phyloP scores from a whole-genome alignment of 345 rosid genomes.

The Eucalyptus fibrosa region DNA sequence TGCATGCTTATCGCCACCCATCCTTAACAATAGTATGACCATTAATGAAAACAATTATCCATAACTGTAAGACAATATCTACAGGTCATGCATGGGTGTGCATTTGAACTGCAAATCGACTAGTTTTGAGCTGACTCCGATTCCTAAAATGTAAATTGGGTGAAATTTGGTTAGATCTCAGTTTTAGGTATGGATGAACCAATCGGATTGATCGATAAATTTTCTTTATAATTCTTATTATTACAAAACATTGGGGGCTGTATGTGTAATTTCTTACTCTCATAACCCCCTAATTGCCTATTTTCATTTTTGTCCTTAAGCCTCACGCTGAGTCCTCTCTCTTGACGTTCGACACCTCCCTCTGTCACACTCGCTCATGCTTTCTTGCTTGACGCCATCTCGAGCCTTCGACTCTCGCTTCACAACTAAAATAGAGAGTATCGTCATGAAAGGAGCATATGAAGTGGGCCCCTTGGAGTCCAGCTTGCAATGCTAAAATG shows the following conservation, averaged over 20 bases:
- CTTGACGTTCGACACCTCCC: not conserved
- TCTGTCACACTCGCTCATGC: not conserved
- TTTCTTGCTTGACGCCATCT: not conserved
- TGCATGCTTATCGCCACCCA: not conserved
- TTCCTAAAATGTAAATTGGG: not conserved
- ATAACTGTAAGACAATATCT: not conserved
- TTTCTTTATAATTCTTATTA: not conserved
- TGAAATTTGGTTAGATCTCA: rapidly evolving
- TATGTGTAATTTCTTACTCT: not conserved
- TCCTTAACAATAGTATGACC: not conserved
- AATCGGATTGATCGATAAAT: rapidly evolving
- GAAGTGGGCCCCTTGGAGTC: not conserved
- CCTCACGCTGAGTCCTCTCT: not conserved
- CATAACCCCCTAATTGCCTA: not conserved
- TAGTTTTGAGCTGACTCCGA: rapidly evolving
- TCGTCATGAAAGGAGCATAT: not conserved
- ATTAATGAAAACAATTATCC: not conserved
- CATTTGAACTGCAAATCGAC: rapidly evolving
- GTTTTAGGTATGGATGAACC: not conserved
- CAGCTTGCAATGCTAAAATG: not conserved
- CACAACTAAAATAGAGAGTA: not conserved
- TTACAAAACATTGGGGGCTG: not conserved
- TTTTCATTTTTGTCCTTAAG: not conserved
- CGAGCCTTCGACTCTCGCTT: not conserved
- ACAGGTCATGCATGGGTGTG: not conserved